phyloP scores from a whole-genome alignment of 768 basidiomycete genomes.

The Candolleomyces eurysporus region DNA sequence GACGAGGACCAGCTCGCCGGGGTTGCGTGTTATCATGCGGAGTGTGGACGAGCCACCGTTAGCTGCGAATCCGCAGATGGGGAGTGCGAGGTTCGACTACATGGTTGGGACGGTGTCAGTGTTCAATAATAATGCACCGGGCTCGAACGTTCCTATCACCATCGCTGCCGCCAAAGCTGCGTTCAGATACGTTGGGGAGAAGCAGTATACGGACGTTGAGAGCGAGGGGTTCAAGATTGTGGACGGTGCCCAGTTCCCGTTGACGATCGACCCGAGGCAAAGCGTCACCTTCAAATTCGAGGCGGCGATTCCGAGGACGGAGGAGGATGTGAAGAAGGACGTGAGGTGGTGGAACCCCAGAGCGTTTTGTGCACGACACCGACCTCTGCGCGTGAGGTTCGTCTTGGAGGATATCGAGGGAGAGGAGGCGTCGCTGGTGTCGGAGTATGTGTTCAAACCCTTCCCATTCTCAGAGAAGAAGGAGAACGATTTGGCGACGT shows the following conservation, averaged over 20 bases:
- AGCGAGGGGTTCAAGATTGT: constrained; percentile 21
- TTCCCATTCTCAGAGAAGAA: constrained; percentile 22
- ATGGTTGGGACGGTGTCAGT: constrained; percentile 33
- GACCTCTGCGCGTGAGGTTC: constrained; percentile 36
- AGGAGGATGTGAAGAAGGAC: constrained; percentile 29
- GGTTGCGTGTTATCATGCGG: constrained; percentile 32
- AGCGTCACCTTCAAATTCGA: constrained; percentile 28
- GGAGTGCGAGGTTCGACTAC: constrained; percentile 22
- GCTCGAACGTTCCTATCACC: constrained; percentile 31
- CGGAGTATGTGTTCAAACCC: constrained; percentile 36
- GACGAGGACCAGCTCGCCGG: constrained; percentile 25
- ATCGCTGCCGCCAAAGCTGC: constrained; percentile 30
- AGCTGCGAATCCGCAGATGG: constrained; percentile 29
- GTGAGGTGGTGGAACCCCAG: constrained; percentile 30
- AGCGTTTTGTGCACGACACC: constrained; percentile 29
- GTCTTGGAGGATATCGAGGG: constrained; percentile 35
- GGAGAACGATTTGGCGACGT: constrained; percentile 29
- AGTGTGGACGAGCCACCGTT: constrained; percentile 34
- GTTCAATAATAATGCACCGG: constrained; percentile 36
- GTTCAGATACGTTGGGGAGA: constrained; percentile 36
- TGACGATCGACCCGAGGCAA: constrained; percentile 38
- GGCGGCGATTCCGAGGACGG: constrained; percentile 28
- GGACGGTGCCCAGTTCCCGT: constrained; percentile 23
- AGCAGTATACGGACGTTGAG: constrained; percentile 28
- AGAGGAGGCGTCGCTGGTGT: constrained; percentile 35